Evolutionary conservation across 2,329 filamentous ascomycete species (phyloP).

Genomic region (Aureobasidium sp.): DNA sequence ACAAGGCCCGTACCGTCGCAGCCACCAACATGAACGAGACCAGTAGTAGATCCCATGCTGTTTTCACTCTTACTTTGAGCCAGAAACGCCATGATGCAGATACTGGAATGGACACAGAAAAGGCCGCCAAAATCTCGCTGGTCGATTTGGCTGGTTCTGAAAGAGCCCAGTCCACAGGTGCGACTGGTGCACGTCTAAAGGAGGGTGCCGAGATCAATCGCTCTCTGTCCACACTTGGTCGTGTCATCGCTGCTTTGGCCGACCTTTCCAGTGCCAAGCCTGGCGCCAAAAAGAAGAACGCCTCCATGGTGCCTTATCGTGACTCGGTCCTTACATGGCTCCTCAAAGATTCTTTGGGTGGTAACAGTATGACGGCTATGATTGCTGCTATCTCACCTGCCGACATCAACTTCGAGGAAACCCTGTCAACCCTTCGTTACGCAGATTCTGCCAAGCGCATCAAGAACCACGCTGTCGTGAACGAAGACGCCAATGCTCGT

Average conservation of each 20-base stretch:
- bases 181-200: conserved; percentile 88
- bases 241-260: conserved; percentile 92
- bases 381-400: conserved; percentile 97
- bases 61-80: conserved; percentile 91
- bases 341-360: conserved; percentile 90
- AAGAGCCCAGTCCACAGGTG: conserved; percentile 91
- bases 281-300: conserved; percentile 76
- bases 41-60: conserved; percentile 93
- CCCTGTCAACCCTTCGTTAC: conserved; percentile 87
- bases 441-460: conserved; percentile 97
- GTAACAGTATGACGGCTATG: conserved; percentile 99
- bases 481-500: conserved; percentile 95
- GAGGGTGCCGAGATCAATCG: conserved; percentile 98
- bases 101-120: conserved; percentile 95
- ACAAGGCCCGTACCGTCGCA: conserved; percentile 95
- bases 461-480: conserved; percentile 99
- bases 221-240: conserved; percentile 88
- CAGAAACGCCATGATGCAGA: conserved; percentile 87
- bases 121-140: conserved; percentile 94
- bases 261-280: conserved; percentile 83
- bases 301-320: conserved; percentile 74
- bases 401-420: conserved; percentile 99
- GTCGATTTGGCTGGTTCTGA: conserved; percentile 98
- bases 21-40: conserved; percentile 99
- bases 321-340: conserved; percentile 96